Percentiles rank a stretch among this genome's conserved stretches.
phyloP scores from a whole-genome alignment of 2,329 filamentous ascomycete species.

The Nemania sp. region DNA sequence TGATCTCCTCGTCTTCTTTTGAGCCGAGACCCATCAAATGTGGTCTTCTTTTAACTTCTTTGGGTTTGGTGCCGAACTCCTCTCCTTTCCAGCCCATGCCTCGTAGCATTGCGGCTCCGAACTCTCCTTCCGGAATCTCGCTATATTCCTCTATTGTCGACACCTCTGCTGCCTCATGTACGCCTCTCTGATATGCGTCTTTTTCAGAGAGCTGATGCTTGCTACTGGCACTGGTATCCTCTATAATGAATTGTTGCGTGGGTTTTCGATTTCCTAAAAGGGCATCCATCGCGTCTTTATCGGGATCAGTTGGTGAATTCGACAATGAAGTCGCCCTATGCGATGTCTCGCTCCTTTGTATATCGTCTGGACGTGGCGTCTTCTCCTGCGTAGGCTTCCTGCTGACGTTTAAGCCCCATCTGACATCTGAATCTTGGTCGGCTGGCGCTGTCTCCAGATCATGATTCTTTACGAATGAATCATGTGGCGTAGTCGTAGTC shows the following conservation, averaged over 20 bases:
- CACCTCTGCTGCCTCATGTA: conserved; percentile 77
- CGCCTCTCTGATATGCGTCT: conserved; percentile 77
- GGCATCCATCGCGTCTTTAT: conserved; percentile 73
- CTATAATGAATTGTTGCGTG: conserved; percentile 65
- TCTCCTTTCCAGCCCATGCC: conserved; percentile 95
- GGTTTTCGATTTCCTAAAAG: conserved; percentile 66
- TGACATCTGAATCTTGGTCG: conserved; percentile 53
- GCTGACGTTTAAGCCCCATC: conserved; percentile 54
- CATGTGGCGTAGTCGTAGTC: conserved; percentile 7
- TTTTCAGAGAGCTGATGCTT: conserved; percentile 63
- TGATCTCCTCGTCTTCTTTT: conserved; percentile 81
- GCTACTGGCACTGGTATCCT: conserved; percentile 43
- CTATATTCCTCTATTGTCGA: conserved; percentile 87
- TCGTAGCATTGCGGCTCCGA: conserved; percentile 87
- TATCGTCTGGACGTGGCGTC: conserved; percentile 34
- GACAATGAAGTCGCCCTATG: conserved; percentile 38
- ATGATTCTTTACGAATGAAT: conserved; percentile 14
- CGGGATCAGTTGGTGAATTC: conserved; percentile 45
- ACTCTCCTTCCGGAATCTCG: conserved; percentile 91
- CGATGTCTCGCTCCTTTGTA: conserved; percentile 4
- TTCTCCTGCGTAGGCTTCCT: conserved; percentile 44
- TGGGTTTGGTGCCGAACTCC: conserved; percentile 63
- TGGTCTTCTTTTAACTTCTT: conserved; percentile 76
- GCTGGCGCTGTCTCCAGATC: conserved; percentile 45
- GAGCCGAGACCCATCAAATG: conserved; percentile 90